Conservation (phyloP, 768 basidiomycete genomes). For the Lentinula sp. region DNA sequence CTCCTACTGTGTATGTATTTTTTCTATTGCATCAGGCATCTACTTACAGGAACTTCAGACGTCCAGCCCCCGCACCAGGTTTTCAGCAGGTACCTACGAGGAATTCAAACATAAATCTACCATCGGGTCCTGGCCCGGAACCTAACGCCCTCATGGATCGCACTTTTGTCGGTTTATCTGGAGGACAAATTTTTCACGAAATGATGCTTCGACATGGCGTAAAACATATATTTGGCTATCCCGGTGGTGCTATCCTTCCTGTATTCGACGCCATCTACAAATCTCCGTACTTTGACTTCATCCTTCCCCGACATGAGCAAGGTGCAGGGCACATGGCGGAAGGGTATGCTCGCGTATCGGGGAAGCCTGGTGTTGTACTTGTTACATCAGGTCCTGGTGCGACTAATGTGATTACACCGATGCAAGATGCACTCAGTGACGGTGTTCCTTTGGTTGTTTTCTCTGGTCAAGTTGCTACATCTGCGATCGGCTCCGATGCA, state of each 20-base stretch:
- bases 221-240: slow-evolving; percentile 97
- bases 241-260: slow-evolving; percentile 95
- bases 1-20: slow-evolving; percentile 52
- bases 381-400: slow-evolving; percentile 98
- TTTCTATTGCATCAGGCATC: background rate
- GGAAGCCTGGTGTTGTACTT: slow-evolving; percentile 95
- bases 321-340: slow-evolving; percentile 99
- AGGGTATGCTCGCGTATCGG: slow-evolving; percentile 95
- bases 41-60: slow-evolving; percentile 31
- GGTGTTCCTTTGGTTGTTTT: slow-evolving; percentile 95
- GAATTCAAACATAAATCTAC: slow-evolving; percentile 26
- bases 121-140: slow-evolving; percentile 26
- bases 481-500: slow-evolving; percentile 97
- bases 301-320: slow-evolving; percentile 95
- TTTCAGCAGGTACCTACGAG: slow-evolving; percentile 44
- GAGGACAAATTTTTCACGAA: slow-evolving; percentile 98
- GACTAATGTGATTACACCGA: slow-evolving; percentile 94
- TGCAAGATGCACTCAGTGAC: slow-evolving; percentile 96
- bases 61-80: slow-evolving; percentile 55
- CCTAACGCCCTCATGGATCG: slow-evolving; percentile 58
- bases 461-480: slow-evolving; percentile 96
- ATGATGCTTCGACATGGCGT: slow-evolving; percentile 98
- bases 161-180: slow-evolving; percentile 90
- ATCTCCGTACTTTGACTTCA: slow-evolving; percentile 89
- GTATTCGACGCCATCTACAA: slow-evolving; percentile 99